Base-by-base conservation (phyloP, 2,329 filamentous ascomycete species). In the Colletotrichum ledebouriae region DNA sequence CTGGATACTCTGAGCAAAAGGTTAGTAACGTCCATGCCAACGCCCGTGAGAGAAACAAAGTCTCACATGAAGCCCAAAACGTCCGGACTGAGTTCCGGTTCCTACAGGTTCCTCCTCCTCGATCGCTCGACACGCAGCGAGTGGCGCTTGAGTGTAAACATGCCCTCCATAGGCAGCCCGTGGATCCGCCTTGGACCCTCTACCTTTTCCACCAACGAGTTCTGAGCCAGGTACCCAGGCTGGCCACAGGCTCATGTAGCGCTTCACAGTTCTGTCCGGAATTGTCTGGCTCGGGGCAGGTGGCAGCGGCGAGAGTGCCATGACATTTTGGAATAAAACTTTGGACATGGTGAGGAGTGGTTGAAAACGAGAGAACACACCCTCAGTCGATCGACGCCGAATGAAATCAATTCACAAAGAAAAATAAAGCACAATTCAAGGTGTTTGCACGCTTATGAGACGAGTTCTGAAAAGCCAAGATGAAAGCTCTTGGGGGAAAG, bases 1-100 rank as follows among this genome's bases (percentile, higher is more conserved):
- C 72, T 87, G 84, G 22, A 89, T 85, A 9, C 85, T 84, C 86
- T 88, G 42, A 7, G 10, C 11, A 3, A 15, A 6, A 25, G 17
- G 46, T 70, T 42, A 70, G 67, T 42, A 13, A 55, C 3, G 7
- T 17, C 12, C 20, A 4, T 13, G 20, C 7, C 34, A 11, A 25
- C 17, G 20, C 22, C 11, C 13, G n/a, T 13, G 3, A 15, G 39
- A n/a, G 4, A 15, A 39, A 11, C 7, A 6, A 34, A n/a, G 25
- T 75, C 80, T 72, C 67, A 82, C 80, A 72, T 82, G 80, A 50
- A 82, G 78, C 1, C 76, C 78, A 3, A 79, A 73, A 10, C 61
- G 74, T 4, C 69, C 72, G 11, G 44, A 39, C 13, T 67, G 65
- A 12, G 59, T 61, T 13, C 6, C 41, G 9, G 33, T 44, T 9